Evolutionary conservation across 495 filamentous ascomycete species (phyloP).

Genomic region (Neurospora discreta): DNA sequence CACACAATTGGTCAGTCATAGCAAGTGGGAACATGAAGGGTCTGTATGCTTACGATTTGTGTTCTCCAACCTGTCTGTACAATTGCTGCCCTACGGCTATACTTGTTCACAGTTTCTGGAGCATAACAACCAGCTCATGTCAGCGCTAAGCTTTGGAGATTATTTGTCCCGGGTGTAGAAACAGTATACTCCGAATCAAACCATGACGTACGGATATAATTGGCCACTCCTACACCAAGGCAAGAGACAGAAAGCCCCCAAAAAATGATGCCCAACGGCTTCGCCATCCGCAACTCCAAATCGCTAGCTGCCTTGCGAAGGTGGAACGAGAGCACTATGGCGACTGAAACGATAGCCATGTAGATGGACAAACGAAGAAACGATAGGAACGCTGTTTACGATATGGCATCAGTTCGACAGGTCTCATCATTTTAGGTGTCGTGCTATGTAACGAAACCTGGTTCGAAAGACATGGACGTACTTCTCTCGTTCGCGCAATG

Average conservation of each 20-base stretch:
- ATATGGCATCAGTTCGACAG: not conserved
- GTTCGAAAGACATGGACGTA: conserved; percentile 20
- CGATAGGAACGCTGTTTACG: conserved; percentile 61
- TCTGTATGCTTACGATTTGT: conserved; percentile 47
- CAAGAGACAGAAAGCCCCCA: conserved; percentile 72
- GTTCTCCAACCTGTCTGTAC: conserved; percentile 95
- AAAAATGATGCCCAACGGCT: conserved; percentile 80
- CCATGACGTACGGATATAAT: conserved; percentile 54
- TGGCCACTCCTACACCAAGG: conserved; percentile 64
- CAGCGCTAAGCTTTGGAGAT: not conserved
- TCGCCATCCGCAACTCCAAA: conserved; percentile 62
- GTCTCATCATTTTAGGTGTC: not conserved
- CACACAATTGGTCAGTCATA: conserved; percentile 19
- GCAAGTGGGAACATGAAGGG: not conserved
- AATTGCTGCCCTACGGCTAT: conserved; percentile 62
- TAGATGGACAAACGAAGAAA: conserved; percentile 88
- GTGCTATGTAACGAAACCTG: not conserved
- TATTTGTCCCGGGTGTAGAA: not conserved
- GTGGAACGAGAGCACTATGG: conserved; percentile 89
- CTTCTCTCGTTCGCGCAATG: conserved; percentile 72
- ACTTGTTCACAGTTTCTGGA: conserved; percentile 66
- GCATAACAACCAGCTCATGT: not conserved
- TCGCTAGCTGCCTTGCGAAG: conserved; percentile 59
- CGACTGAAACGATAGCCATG: conserved; percentile 77
- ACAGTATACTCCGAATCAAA: not conserved